Base-by-base conservation (phyloP, 208 protist genomes). In the Blastocrithidia nonstop region DNA sequence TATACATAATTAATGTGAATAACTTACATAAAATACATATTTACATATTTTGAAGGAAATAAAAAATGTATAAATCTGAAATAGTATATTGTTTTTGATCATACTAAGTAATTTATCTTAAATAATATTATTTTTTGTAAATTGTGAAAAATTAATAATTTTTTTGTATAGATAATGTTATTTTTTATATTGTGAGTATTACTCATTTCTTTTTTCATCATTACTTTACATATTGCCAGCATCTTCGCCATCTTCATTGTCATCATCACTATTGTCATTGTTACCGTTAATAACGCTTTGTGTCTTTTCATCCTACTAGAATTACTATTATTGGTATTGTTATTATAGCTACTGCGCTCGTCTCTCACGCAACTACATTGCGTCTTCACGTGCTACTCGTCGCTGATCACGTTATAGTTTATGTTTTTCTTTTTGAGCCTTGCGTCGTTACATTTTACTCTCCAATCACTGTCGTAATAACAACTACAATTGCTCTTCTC, bases 401-500 rank as follows among this genome's bases (percentile, higher is more conserved):
- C 56, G 67, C 38, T 60, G 57, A 13, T 66, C 66, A 1, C 63
- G 29, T 17, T 46, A 58, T 22, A 54, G 27, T n/a, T 52, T 24
- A 16, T 47, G 57, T 31, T 56, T 53, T 35, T 64, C 47, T 6
- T 57, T 45, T 15, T 56, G 13, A 9, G 43, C 47, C 41, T 81
- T 66, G 32, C 72, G 44, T 47, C 66, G 41, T 40, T 63, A 50
- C 38, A 79, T 52, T 32, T 71, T 29, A 0, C 61, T 46, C 38
- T 79, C 50, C 5, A 81, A 44, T 13, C 45, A 35, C 20, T 33
- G 33, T 41, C 55, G 57, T 9, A 47, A 57, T 1, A 36, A 37
- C 2, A 50, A 41, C 3, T 43, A 37, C 28, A 53, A 38, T 20
- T 38, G 32, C 7, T 48, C 23, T 1, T 17, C 28, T 17, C n/a